phyloP scores from a whole-genome alignment of 805 yeast species.

The Myxozyma sirexii region DNA sequence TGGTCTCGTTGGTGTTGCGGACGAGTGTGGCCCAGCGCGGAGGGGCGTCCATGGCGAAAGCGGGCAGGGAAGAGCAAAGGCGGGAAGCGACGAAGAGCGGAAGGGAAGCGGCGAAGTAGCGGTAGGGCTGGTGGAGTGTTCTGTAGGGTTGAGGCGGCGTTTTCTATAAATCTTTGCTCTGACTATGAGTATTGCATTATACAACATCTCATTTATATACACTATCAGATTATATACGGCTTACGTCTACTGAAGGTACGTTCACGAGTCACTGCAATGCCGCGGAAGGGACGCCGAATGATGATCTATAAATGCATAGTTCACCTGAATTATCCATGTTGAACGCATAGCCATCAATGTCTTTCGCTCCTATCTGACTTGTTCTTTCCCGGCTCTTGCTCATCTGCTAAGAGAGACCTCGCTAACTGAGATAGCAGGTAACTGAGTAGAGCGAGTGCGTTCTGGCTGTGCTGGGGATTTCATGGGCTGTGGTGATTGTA shows the following conservation, averaged over 20 bases:
- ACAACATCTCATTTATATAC: background rate
- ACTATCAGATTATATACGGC: too few species aligned
- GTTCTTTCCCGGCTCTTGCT: background rate
- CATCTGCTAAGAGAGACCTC: background rate
- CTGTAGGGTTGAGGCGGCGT: background rate
- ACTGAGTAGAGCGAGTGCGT: too few species aligned
- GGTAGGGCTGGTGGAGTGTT: too few species aligned
- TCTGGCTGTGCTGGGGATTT: too few species aligned
- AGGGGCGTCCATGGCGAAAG: background rate
- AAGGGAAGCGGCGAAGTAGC: background rate
- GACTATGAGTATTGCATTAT: background rate
- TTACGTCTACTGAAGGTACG: too few species aligned
- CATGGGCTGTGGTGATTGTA: too few species aligned
- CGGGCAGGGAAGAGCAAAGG: background rate
- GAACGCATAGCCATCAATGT: conserved; percentile 24
- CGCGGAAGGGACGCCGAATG: background rate
- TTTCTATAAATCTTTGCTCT: background rate
- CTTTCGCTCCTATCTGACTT: conserved; percentile 32
- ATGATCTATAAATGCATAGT: conserved; percentile 27
- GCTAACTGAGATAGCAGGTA: too few species aligned
- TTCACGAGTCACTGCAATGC: background rate
- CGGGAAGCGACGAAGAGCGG: background rate
- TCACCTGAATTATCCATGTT: conserved; percentile 28
- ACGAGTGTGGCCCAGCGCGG: conserved; percentile 50
- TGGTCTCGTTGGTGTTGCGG: conserved; percentile 90